Base-by-base conservation (phyloP, 805 yeast genomes). In the Myxozyma nipponensis region DNA sequence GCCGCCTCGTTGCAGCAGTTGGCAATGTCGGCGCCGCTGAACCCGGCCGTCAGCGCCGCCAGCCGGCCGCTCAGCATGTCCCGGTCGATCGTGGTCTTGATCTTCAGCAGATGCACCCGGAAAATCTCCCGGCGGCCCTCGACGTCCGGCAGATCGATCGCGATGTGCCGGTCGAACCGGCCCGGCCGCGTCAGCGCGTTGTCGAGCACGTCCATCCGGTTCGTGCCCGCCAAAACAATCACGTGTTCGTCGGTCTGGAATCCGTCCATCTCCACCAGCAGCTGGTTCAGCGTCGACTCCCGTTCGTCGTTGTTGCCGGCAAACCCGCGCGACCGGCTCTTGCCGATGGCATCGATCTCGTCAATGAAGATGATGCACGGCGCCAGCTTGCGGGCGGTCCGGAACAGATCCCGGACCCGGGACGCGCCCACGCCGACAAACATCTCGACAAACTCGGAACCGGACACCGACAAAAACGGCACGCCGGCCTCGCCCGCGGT, bases 401-500 rank as follows among this genome's bases (percentile, higher is more conserved):
- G 79, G 72, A 93, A 93, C 62, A 93, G 73, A 68, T 93, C 98
- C 67, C 98, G 89, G 25, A 93, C 98, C 68, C 98, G 81, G 17
- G 95, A 85, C 1, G 98, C 98, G 72, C 98, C 98, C 22, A 91
- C 97, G 75, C 98, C 98, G 26, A 90, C 98, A 74, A 89, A 93
- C 98, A 91, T 93, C 68, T 91, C 98, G 13, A 93, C 96, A 61
- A 91, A 91, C 69, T 91, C 98, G 4, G 98, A 90, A 57, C 98
- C 98, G 0, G 96, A 86, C 18, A 93, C 98, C 15, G 95, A 86
- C 62, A 82, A 82, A 67, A 93, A 93, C 39, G 99, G 97, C 37
- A 93, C 98, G 50, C 93, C 95, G 0, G 99, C 98, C 69, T 93
- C 99, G 59, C 98, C 98, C 1, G 98, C 98, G 44, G 98, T 93